These are phyloP conservation scores for Didymosphaeria variabile DNA, from an alignment of 2,329 filamentous ascomycete species.

Conservation along the genomic window DNA sequence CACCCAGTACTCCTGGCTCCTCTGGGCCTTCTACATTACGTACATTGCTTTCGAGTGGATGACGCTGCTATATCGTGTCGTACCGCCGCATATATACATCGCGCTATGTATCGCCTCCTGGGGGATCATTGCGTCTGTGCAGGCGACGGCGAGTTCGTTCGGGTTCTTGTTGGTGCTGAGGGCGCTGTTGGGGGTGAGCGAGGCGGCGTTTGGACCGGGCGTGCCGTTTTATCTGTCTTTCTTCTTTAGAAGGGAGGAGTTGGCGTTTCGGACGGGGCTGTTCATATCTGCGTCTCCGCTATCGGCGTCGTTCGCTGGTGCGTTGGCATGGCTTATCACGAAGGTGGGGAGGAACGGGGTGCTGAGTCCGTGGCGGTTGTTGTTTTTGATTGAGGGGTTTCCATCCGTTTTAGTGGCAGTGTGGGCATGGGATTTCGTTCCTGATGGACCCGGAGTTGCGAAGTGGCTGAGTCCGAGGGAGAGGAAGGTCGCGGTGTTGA, in stretches of 20 bases:
- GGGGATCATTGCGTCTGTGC: conserved; percentile 80
- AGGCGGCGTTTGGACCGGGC: conserved; percentile 70
- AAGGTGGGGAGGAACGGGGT: conserved; percentile 70
- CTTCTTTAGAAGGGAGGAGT: conserved; percentile 72
- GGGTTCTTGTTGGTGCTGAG: conserved; percentile 70
- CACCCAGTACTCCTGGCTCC: conserved; percentile 67
- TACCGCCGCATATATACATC: conserved; percentile 70
- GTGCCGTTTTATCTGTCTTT: conserved; percentile 72
- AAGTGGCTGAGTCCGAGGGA: conserved; percentile 55
- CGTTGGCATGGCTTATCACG: conserved; percentile 80
- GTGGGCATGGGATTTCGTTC: conserved; percentile 77
- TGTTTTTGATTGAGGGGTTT: conserved; percentile 87
- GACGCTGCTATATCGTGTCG: conserved; percentile 68
- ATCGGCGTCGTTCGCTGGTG: conserved; percentile 75
- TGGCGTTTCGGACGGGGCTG: conserved; percentile 84
- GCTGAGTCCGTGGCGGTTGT: conserved; percentile 83
- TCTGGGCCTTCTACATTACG: conserved; percentile 70
- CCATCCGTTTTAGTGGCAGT: conserved; percentile 80
- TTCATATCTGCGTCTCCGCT: conserved; percentile 80
- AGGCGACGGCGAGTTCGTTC: conserved; percentile 59
- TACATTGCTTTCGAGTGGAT: conserved; percentile 73
- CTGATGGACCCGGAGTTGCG: conserved; percentile 70
- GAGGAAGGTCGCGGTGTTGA: conserved; percentile 73
- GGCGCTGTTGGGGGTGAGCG: conserved; percentile 63
- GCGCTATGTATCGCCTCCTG: conserved; percentile 74